phyloP scores from a whole-genome alignment of 192 early-diverging fungal species.

The Coemansia sp. region DNA sequence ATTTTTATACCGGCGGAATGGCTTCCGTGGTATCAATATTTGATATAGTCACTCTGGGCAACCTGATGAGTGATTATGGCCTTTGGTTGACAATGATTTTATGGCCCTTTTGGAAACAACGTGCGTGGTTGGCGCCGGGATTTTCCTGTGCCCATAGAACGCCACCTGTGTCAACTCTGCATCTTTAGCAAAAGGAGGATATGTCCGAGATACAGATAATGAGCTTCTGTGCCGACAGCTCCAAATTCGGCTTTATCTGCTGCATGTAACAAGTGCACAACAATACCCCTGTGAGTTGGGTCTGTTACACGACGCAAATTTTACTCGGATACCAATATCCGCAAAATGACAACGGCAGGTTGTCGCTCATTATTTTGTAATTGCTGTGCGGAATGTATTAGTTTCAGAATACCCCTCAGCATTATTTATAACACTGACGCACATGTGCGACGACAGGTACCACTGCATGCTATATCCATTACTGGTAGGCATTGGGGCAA shows the following conservation, averaged over 20 bases:
- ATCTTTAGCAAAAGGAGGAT: neutral
- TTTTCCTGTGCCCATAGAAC: neutral
- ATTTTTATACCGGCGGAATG: neutral
- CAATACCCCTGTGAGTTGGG: neutral
- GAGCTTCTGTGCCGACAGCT: neutral
- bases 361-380: neutral
- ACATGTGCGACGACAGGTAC: neutral
- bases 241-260: slow-evolving; percentile 9
- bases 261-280: neutral
- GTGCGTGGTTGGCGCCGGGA: too few relatives aligned
- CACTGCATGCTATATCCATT: slow-evolving; percentile 2
- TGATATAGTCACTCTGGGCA: neutral
- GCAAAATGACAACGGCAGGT: neutral
- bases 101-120: neutral
- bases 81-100: neutral
- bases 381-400: neutral
- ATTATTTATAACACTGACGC: neutral
- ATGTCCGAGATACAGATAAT: neutral
- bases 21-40: neutral
- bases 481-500: slow-evolving; percentile 4
- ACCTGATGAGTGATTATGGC: slow-evolving; percentile 2
- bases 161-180: neutral
- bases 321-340: neutral
- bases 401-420: neutral
- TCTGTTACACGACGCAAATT: neutral